A percentile compares a stretch with the other conserved stretches of the same genome.
phyloP scores from a whole-genome alignment of 2,329 filamentous ascomycete species.

The Lachnellula hyalina region DNA sequence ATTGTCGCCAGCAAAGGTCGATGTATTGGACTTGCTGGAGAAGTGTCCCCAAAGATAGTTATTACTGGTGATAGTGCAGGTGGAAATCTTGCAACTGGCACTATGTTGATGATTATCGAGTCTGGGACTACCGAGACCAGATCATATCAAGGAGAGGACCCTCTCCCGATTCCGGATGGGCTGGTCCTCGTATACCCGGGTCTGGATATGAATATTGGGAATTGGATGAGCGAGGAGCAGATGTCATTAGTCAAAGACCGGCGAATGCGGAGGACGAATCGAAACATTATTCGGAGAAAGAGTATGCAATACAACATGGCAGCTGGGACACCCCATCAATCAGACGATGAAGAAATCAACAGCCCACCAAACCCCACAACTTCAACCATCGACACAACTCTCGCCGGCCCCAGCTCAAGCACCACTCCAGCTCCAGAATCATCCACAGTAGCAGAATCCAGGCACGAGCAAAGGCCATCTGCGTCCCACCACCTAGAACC shows the following conservation, averaged over 20 bases:
- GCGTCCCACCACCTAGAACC: slow-evolving; percentile 49
- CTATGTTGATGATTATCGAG: slow-evolving; percentile 86
- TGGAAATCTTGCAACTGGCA: slow-evolving; percentile 73
- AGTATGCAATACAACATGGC: slow-evolving; percentile 82
- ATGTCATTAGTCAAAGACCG: slow-evolving; percentile 90
- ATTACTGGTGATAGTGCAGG: slow-evolving; percentile 78
- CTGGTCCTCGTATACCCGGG: slow-evolving; percentile 84
- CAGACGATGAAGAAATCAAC: slow-evolving; percentile 59
- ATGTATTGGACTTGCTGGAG: slow-evolving; percentile 69
- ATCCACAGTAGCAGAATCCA: slow-evolving; percentile 21
- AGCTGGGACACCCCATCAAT: slow-evolving; percentile 76
- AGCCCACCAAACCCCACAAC: slow-evolving; percentile 32
- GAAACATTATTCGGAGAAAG: slow-evolving; percentile 73
- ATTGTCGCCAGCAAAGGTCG: slow-evolving; percentile 67
- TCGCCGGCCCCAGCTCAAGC: slow-evolving; percentile 11
- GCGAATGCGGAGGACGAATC: slow-evolving; percentile 70
- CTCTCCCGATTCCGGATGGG: slow-evolving; percentile 71
- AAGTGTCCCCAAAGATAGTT: slow-evolving; percentile 60
- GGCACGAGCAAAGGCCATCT: slow-evolving; percentile 15
- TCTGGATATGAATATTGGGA: slow-evolving; percentile 94
- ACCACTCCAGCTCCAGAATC: slow-evolving; percentile 22
- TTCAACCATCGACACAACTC: slow-evolving; percentile 5
- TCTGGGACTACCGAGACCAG: slow-evolving; percentile 53
- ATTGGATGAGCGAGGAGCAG: slow-evolving; percentile 99
- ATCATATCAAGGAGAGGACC: slow-evolving; percentile 49